A percentile compares a stretch with the other conserved stretches of the same genome.
Conservation (phyloP, 345 rosid species). For the Gossypium ekmanianum region DNA sequence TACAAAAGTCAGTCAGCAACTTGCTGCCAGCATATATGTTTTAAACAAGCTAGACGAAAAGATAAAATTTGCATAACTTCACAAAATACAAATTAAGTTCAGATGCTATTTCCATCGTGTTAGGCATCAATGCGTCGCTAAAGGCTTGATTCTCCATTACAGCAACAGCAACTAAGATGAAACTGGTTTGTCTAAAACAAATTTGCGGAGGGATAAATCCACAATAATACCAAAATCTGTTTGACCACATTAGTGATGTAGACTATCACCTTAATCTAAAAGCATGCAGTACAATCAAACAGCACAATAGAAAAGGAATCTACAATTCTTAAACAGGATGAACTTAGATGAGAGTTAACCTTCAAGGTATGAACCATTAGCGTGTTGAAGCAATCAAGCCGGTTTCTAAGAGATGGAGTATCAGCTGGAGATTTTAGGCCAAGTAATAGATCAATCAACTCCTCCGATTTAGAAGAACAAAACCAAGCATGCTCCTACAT, state of each 20-base stretch:
- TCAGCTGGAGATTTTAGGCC: constrained; percentile 52
- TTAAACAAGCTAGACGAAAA: not conserved
- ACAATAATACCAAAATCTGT: not conserved
- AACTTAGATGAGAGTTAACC: constrained; percentile 35
- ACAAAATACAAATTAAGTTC: not conserved
- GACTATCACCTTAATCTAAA: not conserved
- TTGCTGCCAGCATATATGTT: not conserved
- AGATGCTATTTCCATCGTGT: not conserved
- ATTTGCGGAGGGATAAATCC: not conserved
- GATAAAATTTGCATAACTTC: not conserved
- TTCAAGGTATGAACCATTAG: constrained; percentile 66
- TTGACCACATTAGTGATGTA: not conserved
- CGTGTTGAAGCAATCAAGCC: constrained; percentile 66
- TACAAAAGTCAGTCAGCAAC: not conserved
- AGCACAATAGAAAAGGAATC: constrained; percentile 7
- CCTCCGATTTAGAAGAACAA: constrained; percentile 56
- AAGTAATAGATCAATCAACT: constrained; percentile 69
- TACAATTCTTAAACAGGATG: not conserved
- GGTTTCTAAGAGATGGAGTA: constrained; percentile 48
- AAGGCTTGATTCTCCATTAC: not conserved
- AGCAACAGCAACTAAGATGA: not conserved
- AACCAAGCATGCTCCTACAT: constrained; percentile 75
- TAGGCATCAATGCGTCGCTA: not conserved
- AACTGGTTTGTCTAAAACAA: not conserved
- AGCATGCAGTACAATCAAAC: not conserved